Base-by-base conservation (phyloP, 345 rosid genomes). In the Camelina neglecta region DNA sequence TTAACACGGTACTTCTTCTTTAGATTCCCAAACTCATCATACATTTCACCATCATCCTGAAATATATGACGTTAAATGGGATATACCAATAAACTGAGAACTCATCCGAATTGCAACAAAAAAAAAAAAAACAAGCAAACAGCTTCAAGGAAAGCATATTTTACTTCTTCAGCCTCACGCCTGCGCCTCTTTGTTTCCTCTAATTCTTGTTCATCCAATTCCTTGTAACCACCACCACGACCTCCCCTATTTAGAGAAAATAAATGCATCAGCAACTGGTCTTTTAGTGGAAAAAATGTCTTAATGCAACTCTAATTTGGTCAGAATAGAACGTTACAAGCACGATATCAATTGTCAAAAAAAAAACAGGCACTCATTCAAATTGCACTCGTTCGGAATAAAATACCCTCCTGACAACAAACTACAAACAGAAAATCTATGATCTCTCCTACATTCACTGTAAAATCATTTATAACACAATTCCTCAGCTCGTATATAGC, bases 191-290 rank as follows among this genome's bases (percentile, higher is more conserved):
- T 93, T 6, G 98, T 95, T 88, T 95, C 99, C 82, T 95, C 99
- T 65, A 95, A 50, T 75, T 95, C 99, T 83, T 95, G 97, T 86
- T 95, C 98, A 80, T 95, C 99, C 67, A 93, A 88, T 83, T 95
- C 99, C 75, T 95, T 95, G 81, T 95, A 95, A 65, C 99, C 99
- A 78, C 98, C 99, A 75, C 81, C 99, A 57, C 98, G 93, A 69
- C 99, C 99, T 80, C 99, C 99, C 82, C 99, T 95, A 75, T 72
- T 10, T 57, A 80, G 35, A 53, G 36, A 60, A 53, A 66, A 41
- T 0, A 50, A 51, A 39, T 51, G 11, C 64, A 35, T 70, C 42
- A 56, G 41, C 60, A 48, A 48, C 67, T n/a, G 24, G 24, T 8
- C 6, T 42, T 71, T 63, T 67, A 67, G 63, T 51, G 35, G 20